Evolutionary conservation across 2,329 filamentous ascomycete genomes (phyloP).

Genomic region (Cladophialophora chaetospira): DNA sequence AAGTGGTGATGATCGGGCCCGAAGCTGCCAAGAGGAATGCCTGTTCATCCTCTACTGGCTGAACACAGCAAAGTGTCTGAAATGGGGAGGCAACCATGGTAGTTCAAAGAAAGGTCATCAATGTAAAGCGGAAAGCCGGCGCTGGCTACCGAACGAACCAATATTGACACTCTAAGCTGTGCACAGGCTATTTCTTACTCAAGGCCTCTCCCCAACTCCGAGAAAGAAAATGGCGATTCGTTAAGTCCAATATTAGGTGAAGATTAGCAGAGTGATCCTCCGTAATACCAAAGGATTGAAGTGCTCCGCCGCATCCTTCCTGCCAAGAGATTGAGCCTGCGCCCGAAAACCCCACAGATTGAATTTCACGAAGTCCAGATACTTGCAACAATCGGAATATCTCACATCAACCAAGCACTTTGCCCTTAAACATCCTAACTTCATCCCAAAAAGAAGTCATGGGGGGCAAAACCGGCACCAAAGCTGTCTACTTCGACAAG

Average conservation of each 20-base stretch:
- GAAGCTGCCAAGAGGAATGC: slow-evolving; percentile 71
- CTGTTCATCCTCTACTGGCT: slow-evolving; percentile 33
- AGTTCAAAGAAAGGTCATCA: neutral
- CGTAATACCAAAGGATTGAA: neutral
- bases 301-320: slow-evolving; percentile 11
- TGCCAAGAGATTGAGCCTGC: slow-evolving; percentile 10
- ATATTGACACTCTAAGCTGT: too few species aligned
- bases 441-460: slow-evolving; percentile 94
- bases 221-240: too few species aligned
- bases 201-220: too few species aligned
- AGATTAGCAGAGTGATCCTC: too few species aligned
- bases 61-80: slow-evolving; percentile 58
- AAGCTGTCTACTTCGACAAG: slow-evolving; percentile 99
- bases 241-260: too few species aligned
- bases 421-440: slow-evolving; percentile 98
- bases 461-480: slow-evolving; percentile 95
- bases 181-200: too few species aligned
- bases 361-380: slow-evolving; percentile 5
- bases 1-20: slow-evolving; percentile 70
- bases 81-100: slow-evolving; percentile 58
- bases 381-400: slow-evolving; percentile 32
- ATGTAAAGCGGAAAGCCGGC: too few species aligned
- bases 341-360: slow-evolving; percentile 13
- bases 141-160: too few species aligned
- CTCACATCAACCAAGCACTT: slow-evolving; percentile 34